Evolutionary conservation across 768 basidiomycete genomes (phyloP), one percentile per base, ranked within the genome.

Genomic region (Psilocybe tampanensis): DNA sequence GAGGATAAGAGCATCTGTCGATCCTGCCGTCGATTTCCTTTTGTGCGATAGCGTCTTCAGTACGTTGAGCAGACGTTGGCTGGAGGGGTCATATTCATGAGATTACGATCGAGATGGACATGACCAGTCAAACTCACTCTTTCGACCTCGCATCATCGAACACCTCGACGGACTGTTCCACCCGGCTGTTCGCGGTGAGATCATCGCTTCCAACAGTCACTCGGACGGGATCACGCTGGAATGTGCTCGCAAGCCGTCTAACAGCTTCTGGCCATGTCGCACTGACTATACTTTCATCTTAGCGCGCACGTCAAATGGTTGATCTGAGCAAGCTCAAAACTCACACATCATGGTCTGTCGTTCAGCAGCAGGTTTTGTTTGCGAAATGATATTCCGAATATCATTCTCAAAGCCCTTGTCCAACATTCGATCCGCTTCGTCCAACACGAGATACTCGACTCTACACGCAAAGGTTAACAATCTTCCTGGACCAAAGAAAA

Each of bases 401-500:
- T 98, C 97, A 66, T 98, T 97, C 71, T 99, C 97, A 69, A 99
- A 99, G 0, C 96, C 97, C 71, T 90, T 94, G 71, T 98, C 97
- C 48, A 99, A 79, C 96, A 98, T 98, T 49, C 96, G 83, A 74
- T 98, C 96, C 6, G 97, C 97, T 76, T 99, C 97, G 68, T 99
- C 97, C 59, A 99, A 77, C 9, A 98, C 96, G 19, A 98, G 78
- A 74, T 95, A 99, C 42, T 85, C 79, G 13, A 98, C 94, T 24
- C 91, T 94, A 60, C 22, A 32, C 18, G 47, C 17, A 34, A 49
- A 17, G 60, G 65, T 41, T 54, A 43, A 29, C 44, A 48, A 17
- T 13, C 34, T 60, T 44, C 24, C 11, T 15, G 39, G 60, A 51
- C 19, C 21, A 39, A 29, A 32, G 8, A 9, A 15, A 50, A 49